These are phyloP conservation scores for Sporisorium iseilematis-ciliati DNA, from an alignment of 1,284 basidiomycete genomes.

Conservation along the genomic window DNA sequence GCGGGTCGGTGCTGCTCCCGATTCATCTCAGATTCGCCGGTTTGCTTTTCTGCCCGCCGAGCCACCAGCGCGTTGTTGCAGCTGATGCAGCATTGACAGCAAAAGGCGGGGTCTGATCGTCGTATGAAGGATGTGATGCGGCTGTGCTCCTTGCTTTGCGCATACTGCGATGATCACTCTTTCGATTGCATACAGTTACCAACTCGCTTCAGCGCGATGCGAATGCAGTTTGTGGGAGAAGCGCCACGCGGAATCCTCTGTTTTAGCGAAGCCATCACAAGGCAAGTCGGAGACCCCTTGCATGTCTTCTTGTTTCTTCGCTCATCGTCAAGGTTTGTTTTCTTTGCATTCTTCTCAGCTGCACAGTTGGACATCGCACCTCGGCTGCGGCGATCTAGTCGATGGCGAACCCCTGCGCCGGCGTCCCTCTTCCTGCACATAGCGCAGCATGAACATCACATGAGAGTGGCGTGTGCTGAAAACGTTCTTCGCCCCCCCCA, in stretches of 20 bases:
- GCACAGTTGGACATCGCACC: constrained; percentile 6
- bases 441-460: constrained; percentile 5
- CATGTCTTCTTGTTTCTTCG: background rate
- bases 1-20: too few species aligned
- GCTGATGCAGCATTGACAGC: too few species aligned
- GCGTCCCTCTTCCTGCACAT: constrained; percentile 10
- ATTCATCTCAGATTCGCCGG: too few species aligned
- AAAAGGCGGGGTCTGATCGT: too few species aligned
- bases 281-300: constrained; percentile 3
- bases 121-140: too few species aligned
- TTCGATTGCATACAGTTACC: background rate
- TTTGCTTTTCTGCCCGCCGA: too few species aligned
- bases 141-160: too few species aligned
- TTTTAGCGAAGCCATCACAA: background rate
- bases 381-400: constrained; percentile 19
- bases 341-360: background rate
- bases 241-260: constrained; percentile 2
- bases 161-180: background rate
- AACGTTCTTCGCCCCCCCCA: background rate
- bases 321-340: background rate
- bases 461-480: background rate
- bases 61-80: too few species aligned
- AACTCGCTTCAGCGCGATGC: background rate
- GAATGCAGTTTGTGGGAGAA: background rate
- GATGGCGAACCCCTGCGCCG: constrained; percentile 12